Conservation (phyloP, 345 rosid species). For the Syzygium aromaticum region DNA sequence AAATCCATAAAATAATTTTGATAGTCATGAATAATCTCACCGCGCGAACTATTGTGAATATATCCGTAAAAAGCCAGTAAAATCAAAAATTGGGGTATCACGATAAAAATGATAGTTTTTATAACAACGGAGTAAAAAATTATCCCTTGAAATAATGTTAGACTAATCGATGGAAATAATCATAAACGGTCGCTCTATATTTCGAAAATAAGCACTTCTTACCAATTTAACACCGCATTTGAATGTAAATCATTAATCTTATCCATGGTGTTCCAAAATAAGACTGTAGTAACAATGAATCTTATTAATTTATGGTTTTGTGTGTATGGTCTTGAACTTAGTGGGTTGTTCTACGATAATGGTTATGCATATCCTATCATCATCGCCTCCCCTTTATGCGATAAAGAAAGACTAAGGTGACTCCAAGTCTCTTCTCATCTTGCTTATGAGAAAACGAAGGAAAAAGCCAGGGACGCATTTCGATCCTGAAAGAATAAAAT, state of each 20-base stretch:
- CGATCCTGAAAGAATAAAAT: no score
- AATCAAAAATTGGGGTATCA: not conserved
- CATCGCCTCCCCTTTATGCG: not conserved
- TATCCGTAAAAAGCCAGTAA: not conserved
- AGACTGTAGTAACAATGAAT: not conserved
- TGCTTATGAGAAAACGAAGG: no score
- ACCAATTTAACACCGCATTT: accelerated
- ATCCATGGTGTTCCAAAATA: not conserved
- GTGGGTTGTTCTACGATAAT: not conserved
- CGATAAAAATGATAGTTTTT: accelerated
- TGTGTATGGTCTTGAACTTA: not conserved
- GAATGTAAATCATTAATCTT: not conserved
- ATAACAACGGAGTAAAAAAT: not conserved
- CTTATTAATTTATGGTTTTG: no score
- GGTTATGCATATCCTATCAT: not conserved
- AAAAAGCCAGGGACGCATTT: no score
- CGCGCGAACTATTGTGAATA: not conserved
- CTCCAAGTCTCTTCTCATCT: not conserved
- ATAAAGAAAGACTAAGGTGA: not conserved
- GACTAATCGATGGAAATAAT: not conserved
- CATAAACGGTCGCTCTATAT: not conserved
- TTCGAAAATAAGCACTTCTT: not conserved
- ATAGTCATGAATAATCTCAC: not conserved
- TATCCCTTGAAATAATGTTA: not conserved
- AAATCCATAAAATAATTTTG: not conserved